phyloP scores from a whole-genome alignment of 169 alveolate genomes.

The Cryptosporidium ryanae region DNA sequence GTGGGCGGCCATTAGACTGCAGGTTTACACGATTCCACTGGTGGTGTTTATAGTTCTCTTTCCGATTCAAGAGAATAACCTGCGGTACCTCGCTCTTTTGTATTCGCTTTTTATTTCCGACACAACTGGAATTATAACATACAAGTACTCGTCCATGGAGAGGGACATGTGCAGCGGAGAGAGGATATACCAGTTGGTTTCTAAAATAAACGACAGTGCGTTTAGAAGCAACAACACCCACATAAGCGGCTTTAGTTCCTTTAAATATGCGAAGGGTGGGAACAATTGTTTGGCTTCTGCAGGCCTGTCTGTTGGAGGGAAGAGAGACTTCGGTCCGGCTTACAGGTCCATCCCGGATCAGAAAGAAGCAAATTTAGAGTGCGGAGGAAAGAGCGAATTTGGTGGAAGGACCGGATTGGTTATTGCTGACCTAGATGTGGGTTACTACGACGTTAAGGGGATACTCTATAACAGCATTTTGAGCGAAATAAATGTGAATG shows the following conservation, averaged over 20 bases:
- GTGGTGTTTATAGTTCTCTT: slow-evolving; percentile 4
- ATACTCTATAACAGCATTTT: slow-evolving; percentile 6
- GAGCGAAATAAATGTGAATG: slow-evolving; percentile 71
- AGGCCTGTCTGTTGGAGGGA: not conserved
- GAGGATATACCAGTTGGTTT: slow-evolving; percentile 21
- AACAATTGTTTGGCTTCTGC: too few species aligned
- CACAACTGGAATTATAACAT: slow-evolving; percentile 51
- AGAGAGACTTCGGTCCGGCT: not conserved
- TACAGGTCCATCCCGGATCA: not conserved
- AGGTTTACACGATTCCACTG: slow-evolving; percentile 57
- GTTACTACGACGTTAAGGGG: slow-evolving; percentile 40
- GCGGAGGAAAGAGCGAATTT: too few species aligned
- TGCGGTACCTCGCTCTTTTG: slow-evolving; percentile 54
- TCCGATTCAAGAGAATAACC: slow-evolving; percentile 26
- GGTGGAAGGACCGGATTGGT: slow-evolving; percentile 59
- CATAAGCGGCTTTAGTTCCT: not conserved
- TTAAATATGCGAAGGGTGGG: too few species aligned
- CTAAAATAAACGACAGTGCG: not conserved
- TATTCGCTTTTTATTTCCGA: slow-evolving; percentile 54
- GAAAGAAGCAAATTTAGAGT: too few species aligned
- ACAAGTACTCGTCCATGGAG: slow-evolving; percentile 60
- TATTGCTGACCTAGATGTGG: slow-evolving; percentile 46
- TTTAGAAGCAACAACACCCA: not conserved
- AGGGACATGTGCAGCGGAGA: slow-evolving; percentile 72
- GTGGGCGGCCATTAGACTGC: slow-evolving; percentile 73